Evolutionary conservation across 176 grass and related monocot genomes (phyloP).

Genomic region (Cymbopogon citratus): DNA sequence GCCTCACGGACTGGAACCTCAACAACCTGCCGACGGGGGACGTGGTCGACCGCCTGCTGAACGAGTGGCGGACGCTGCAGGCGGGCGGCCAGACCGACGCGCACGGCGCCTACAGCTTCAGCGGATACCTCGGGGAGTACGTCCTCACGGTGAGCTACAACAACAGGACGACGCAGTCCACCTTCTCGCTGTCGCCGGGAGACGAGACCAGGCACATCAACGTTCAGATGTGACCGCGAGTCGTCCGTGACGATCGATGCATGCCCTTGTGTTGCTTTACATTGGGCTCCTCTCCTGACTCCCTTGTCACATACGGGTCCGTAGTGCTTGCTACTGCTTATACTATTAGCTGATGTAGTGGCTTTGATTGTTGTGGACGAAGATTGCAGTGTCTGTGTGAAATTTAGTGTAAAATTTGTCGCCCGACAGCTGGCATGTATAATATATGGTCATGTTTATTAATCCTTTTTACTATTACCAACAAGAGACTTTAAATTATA

Average conservation of each 20-base stretch:
- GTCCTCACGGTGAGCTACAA: slow-evolving; percentile 48
- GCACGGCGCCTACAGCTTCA: slow-evolving; percentile 80
- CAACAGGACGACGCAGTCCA: slow-evolving; percentile 55
- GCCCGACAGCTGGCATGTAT: too few species aligned
- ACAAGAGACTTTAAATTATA: too few species aligned
- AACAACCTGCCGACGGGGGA: slow-evolving; percentile 69
- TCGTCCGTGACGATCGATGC: not conserved
- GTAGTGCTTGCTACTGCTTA: not conserved
- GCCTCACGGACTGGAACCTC: slow-evolving; percentile 79
- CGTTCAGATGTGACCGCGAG: slow-evolving; percentile 54
- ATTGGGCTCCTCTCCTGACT: not conserved
- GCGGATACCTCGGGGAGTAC: slow-evolving; percentile 77
- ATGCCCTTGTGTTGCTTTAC: not conserved
- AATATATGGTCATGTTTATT: too few species aligned
- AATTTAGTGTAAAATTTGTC: too few species aligned
- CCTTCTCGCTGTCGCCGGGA: slow-evolving; percentile 72
- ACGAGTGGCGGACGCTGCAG: slow-evolving; percentile 72
- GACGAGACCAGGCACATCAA: slow-evolving; percentile 90
- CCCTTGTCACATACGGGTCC: not conserved
- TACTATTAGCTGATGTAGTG: not conserved
- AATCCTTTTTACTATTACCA: too few species aligned
- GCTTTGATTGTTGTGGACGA: not conserved
- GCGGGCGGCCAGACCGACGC: slow-evolving; percentile 47
- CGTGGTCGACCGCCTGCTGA: slow-evolving; percentile 62
- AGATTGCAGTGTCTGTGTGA: not conserved